phyloP scores from a whole-genome alignment of 495 filamentous ascomycete genomes.

The Podospora comata region DNA sequence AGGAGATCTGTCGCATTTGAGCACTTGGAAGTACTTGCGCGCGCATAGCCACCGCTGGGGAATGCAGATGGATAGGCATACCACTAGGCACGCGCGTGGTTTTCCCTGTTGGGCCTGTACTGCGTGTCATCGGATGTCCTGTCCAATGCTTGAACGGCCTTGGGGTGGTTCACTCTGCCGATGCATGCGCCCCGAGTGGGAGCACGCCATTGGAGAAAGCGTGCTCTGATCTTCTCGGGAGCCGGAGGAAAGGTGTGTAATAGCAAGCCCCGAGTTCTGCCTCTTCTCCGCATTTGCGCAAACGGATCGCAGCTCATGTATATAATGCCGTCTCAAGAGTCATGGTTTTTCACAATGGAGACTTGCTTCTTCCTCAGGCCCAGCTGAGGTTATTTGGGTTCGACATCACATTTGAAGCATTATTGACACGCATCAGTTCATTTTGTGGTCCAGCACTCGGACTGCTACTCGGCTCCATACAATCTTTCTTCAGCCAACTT shows the following conservation, averaged over 20 bases:
- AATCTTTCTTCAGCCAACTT: neutral
- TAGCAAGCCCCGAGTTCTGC: conserved; percentile 9
- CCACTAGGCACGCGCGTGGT: conserved; percentile 14
- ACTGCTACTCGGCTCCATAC: neutral
- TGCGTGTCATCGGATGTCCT: conserved; percentile 28
- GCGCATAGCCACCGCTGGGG: conserved; percentile 14
- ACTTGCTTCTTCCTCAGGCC: neutral
- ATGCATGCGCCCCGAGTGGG: conserved; percentile 16
- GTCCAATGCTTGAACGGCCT: conserved; percentile 20
- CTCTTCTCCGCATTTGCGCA: conserved; percentile 38
- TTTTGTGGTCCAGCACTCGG: neutral
- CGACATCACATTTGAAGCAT: neutral
- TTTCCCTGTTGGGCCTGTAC: conserved; percentile 18
- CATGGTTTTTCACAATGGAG: neutral
- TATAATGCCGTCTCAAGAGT: conserved; percentile 15
- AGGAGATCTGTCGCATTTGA: conserved; percentile 24
- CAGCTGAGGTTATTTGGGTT: neutral
- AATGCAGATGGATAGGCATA: conserved; percentile 15
- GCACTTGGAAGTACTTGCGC: conserved; percentile 21
- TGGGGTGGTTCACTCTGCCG: conserved; percentile 17
- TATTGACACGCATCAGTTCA: neutral
- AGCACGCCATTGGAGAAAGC: conserved; percentile 32
- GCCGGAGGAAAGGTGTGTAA: conserved; percentile 16
- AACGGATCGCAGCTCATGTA: conserved; percentile 16
- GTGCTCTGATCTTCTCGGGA: conserved; percentile 13